These are phyloP conservation scores for Pichia kluyveri DNA, from an alignment of 805 yeast genomes.

Conservation along the genomic window DNA sequence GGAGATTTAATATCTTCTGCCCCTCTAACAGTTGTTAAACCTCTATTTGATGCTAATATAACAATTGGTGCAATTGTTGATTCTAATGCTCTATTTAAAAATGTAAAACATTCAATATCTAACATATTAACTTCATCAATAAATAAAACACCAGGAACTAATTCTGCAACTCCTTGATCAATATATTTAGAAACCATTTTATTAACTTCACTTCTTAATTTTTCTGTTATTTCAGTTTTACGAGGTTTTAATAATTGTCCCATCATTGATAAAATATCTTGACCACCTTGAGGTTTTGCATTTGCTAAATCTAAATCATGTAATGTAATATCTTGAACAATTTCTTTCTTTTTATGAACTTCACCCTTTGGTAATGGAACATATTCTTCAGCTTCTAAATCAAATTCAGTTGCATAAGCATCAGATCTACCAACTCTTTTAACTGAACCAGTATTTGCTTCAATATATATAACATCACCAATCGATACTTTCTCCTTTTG, in stretches of 20 bases:
- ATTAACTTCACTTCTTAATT: conserved; percentile 93
- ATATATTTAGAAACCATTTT: conserved; percentile 97
- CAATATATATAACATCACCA: conserved; percentile 94
- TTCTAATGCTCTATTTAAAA: conserved; percentile 90
- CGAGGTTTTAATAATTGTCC: conserved; percentile 94
- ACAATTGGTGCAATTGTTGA: conserved; percentile 96
- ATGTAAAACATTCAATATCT: conserved; percentile 94
- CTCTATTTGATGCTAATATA: conserved; percentile 96
- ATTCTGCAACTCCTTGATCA: conserved; percentile 97
- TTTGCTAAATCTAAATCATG: conserved; percentile 98
- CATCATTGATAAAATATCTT: conserved; percentile 95
- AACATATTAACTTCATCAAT: conserved; percentile 98
- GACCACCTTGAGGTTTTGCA: conserved; percentile 94
- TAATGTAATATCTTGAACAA: conserved; percentile 94
- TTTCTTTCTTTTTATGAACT: conserved; percentile 89
- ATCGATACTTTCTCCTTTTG: conserved; percentile 93
- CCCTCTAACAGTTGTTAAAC: conserved; percentile 88
- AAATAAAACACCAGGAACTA: conserved; percentile 94
- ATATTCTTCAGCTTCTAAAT: conserved; percentile 95
- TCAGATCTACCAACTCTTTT: conserved; percentile 93
- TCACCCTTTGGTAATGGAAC: conserved; percentile 99
- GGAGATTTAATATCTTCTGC: conserved; percentile 81
- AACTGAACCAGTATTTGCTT: conserved; percentile 90
- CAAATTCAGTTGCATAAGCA: conserved; percentile 94
- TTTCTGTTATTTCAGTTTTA: conserved; percentile 93